Evolutionary conservation across 306 rosid genomes (phyloP).

Genomic region (Cyclanthera cordifolia): DNA sequence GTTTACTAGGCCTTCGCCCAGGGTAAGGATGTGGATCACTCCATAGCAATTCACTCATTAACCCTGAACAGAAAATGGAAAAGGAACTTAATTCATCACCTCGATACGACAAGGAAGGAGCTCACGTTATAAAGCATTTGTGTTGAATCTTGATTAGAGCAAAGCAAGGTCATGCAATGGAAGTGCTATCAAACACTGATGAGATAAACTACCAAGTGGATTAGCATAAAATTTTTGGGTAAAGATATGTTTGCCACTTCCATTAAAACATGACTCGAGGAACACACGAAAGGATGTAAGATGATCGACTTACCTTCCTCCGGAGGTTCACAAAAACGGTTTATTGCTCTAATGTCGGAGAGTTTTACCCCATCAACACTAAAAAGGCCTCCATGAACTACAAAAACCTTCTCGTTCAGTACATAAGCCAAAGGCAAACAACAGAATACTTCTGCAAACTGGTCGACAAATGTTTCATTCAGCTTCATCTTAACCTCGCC

Average conservation of each 20-base stretch:
- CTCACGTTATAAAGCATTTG: no score
- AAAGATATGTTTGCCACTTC: no score
- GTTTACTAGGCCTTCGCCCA: constrained; percentile 97
- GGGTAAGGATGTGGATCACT: constrained; percentile 94
- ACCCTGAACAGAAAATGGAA: constrained; percentile 30
- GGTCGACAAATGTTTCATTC: constrained; percentile 78
- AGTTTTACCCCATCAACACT: constrained; percentile 95
- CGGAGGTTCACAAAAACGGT: constrained; percentile 98
- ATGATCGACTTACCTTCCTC: constrained; percentile 62
- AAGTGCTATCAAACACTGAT: no score
- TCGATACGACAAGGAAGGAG: no score
- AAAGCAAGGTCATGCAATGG: no score
- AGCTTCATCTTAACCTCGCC: constrained; percentile 89
- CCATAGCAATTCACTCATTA: constrained; percentile 97
- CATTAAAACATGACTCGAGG: not conserved
- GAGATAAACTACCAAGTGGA: not conserved
- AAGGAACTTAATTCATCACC: no score
- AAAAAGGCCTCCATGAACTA: constrained; percentile 97
- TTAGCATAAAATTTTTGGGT: no score
- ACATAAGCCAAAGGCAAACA: constrained; percentile 88
- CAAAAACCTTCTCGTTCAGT: constrained; percentile 67
- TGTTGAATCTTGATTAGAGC: no score
- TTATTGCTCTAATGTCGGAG: constrained; percentile 61
- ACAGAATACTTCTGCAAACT: constrained; percentile 93
- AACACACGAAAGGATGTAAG: no score